Evolutionary conservation across 1,284 basidiomycete species (phyloP), one percentile per base, ranked within the genome.

Genomic region (Singerocomus inundabilis): DNA sequence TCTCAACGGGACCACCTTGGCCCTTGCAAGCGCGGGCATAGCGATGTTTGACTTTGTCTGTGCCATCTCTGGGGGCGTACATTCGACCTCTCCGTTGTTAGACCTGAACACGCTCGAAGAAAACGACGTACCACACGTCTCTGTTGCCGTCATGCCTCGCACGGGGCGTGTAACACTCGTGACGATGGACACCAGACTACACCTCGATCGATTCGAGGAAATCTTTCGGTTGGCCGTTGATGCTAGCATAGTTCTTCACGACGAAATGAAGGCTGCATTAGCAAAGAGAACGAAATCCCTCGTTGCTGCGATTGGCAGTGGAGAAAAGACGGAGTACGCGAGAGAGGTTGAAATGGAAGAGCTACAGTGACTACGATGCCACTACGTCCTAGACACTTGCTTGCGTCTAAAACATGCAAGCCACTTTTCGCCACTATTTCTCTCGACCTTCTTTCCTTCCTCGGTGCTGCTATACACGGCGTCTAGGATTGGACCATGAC

Each of bases 381-480:
- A 15, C 47, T 49, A 52, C 15, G 32, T 53, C 55, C 59, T 70
- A 51, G 54, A 57, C 2, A n/a, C 70, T 61, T 81, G 74, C 52
- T 85, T 76, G 58, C 87, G 76, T 57, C 81, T 75, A 67, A 92
- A 94, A 65, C 91, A 91, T 11, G 89, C 90, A 30, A 93, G 74
- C 82, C 82, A 97, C 71, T 98, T 98, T 48, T 90, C 80, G 25
- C 94, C 94, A 30, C 80, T 76, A 66, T 98, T 98, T 62, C 96
- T 76, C 68, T 93, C 90, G 1, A 98, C 97, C 71, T 99, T 99
- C 71, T 88, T 93, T 3, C 95, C 96, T 70, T 98, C 95, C 70
- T 99, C 97, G 5, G 97, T 99, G 52, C 86, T 85, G 28, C 74
- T 83, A 70, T 82, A 85, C 18, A 96, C 88, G 1, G 90, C 90